Evolutionary conservation across 2,329 filamentous ascomycete genomes (phyloP).

Genomic region (Xylaria hypoxylon): DNA sequence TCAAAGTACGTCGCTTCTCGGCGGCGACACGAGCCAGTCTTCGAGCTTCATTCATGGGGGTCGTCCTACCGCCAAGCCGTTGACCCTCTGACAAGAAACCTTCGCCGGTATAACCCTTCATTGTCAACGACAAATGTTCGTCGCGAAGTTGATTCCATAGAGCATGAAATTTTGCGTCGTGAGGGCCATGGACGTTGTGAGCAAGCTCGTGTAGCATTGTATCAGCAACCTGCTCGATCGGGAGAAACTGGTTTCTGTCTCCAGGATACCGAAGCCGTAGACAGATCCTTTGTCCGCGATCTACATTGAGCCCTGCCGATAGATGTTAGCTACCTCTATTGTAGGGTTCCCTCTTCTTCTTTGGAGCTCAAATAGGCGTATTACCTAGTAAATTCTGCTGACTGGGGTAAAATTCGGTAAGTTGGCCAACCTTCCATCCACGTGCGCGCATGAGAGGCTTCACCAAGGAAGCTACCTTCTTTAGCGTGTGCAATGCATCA

Average conservation of each 20-base stretch:
- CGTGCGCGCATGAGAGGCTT: constrained; percentile 95
- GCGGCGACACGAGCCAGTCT: constrained; percentile 79
- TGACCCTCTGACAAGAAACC: constrained; percentile 83
- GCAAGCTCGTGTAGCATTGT: constrained; percentile 95
- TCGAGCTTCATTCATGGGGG: constrained; percentile 79
- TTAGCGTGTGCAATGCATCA: constrained; percentile 71
- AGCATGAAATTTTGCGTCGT: constrained; percentile 84
- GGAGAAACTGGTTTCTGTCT: constrained; percentile 81
- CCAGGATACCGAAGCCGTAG: constrained; percentile 81
- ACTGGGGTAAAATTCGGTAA: constrained; percentile 87
- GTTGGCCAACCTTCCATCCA: constrained; percentile 80
- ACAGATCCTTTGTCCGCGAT: constrained; percentile 81
- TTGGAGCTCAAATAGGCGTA: constrained; percentile 20
- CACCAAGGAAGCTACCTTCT: constrained; percentile 86
- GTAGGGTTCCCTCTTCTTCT: background rate
- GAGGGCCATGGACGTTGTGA: constrained; percentile 87
- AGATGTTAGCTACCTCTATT: constrained; percentile 13
- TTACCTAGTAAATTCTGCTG: constrained; percentile 78
- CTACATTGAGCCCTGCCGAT: constrained; percentile 77
- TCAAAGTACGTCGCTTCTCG: constrained; percentile 72
- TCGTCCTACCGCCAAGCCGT: constrained; percentile 74
- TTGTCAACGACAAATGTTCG: constrained; percentile 79
- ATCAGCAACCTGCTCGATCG: constrained; percentile 83
- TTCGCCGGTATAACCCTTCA: constrained; percentile 91
- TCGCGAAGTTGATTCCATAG: constrained; percentile 91